phyloP scores from a whole-genome alignment of 2,329 filamentous ascomycete genomes.

The Claviceps maximensis region DNA sequence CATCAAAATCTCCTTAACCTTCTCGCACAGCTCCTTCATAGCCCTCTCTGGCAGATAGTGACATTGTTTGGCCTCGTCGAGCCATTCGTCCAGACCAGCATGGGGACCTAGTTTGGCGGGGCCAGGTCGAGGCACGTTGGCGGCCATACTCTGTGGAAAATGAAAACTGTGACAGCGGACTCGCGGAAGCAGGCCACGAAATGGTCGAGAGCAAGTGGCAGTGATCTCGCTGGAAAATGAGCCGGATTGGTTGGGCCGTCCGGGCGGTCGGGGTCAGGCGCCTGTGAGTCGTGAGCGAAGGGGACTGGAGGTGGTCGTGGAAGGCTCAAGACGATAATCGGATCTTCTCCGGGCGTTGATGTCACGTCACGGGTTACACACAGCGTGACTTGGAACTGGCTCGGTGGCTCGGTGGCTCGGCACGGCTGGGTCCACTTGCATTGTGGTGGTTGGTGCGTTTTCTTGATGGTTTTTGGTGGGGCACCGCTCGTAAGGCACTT shows the following conservation, averaged over 20 bases:
- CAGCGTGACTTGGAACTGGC: neutral
- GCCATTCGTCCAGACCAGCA: slow-evolving; percentile 88
- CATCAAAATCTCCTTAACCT: slow-evolving; percentile 98
- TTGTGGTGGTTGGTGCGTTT: too few relatives aligned
- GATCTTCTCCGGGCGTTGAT: slow-evolving; percentile 16
- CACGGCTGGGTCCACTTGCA: neutral
- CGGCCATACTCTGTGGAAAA: slow-evolving; percentile 23
- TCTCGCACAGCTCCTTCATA: slow-evolving; percentile 98
- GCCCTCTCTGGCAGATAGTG: slow-evolving; percentile 90
- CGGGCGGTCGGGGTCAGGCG: neutral
- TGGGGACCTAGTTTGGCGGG: slow-evolving; percentile 74
- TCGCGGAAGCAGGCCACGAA: slow-evolving; percentile 9
- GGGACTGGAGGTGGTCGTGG: neutral
- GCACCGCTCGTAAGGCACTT: too few relatives aligned
- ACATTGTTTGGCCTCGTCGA: slow-evolving; percentile 91
- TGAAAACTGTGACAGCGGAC: slow-evolving; percentile 3
- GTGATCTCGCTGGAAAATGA: slow-evolving; percentile 3
- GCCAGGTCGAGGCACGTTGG: slow-evolving; percentile 68
- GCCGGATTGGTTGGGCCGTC: neutral
- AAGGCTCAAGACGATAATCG: slow-evolving; percentile 12
- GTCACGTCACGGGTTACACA: neutral
- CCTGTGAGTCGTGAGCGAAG: neutral
- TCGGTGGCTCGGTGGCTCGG: neutral
- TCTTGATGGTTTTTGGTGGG: too few relatives aligned
- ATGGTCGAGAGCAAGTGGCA: slow-evolving; percentile 11